phyloP scores from a whole-genome alignment of 2,329 filamentous ascomycete genomes.

The Aspergillus sp. region DNA sequence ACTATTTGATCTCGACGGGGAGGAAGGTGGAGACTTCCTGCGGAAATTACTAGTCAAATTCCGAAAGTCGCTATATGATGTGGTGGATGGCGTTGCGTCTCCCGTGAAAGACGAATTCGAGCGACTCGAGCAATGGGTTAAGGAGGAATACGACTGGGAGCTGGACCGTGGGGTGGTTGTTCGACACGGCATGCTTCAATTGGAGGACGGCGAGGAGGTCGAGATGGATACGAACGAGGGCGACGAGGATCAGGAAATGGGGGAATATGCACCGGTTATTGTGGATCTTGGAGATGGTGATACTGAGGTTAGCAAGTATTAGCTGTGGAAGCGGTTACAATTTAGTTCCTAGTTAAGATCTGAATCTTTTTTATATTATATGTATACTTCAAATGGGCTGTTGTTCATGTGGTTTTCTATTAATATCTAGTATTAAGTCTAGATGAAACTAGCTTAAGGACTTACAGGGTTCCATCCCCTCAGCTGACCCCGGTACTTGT shows the following conservation, averaged over 20 bases:
- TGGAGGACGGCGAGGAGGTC: slow-evolving; percentile 64
- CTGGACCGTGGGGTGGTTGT: slow-evolving; percentile 53
- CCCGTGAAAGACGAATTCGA: slow-evolving; percentile 54
- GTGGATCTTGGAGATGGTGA: slow-evolving; percentile 47
- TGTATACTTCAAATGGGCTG: not conserved
- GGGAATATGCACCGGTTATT: slow-evolving; percentile 63
- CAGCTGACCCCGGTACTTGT: not conserved
- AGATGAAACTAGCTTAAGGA: not conserved
- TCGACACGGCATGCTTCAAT: slow-evolving; percentile 56
- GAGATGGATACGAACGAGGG: slow-evolving; percentile 60
- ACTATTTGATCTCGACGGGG: slow-evolving; percentile 57
- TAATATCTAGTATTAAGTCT: no score
- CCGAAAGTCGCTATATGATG: slow-evolving; percentile 50
- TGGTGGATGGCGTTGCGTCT: slow-evolving; percentile 36
- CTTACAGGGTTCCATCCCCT: not conserved
- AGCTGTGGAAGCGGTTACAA: not conserved
- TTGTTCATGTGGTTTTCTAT: not conserved
- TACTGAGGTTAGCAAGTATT: not conserved
- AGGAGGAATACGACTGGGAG: slow-evolving; percentile 58
- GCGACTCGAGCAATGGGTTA: slow-evolving; percentile 55
- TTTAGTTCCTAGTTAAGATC: not conserved
- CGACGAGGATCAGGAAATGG: slow-evolving; percentile 63
- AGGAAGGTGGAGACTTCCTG: slow-evolving; percentile 55
- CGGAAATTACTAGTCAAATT: slow-evolving; percentile 55
- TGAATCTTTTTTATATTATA: not conserved